These are phyloP conservation scores for Candida ficus DNA, from an alignment of 805 yeast species.

Conservation along the genomic window DNA sequence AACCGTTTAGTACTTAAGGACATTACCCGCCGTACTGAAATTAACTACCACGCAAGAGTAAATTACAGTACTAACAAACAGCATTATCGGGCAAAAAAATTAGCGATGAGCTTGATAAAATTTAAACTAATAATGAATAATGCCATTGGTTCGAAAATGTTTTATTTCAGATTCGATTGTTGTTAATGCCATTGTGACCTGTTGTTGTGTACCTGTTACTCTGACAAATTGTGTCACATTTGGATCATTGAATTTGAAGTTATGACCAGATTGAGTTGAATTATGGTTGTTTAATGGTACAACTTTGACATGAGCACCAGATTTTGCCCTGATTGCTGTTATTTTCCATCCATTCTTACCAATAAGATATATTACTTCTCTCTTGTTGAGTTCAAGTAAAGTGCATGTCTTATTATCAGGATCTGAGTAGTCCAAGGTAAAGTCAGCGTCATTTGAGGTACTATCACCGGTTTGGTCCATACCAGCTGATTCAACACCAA, in stretches of 20 bases:
- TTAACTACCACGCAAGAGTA: slow-evolving; percentile 14
- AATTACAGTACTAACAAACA: slow-evolving; percentile 11
- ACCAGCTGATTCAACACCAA: background rate
- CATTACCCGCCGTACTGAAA: slow-evolving; percentile 16
- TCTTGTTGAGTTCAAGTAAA: slow-evolving; percentile 21
- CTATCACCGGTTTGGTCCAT: background rate
- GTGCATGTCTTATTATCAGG: background rate
- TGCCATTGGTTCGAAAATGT: slow-evolving; percentile 14
- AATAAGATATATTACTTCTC: slow-evolving; percentile 37
- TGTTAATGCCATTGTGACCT: slow-evolving; percentile 24
- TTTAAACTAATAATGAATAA: slow-evolving; percentile 4
- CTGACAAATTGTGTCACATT: slow-evolving; percentile 26
- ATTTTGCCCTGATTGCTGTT: slow-evolving; percentile 27
- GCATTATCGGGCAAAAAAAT: background rate
- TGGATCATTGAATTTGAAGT: slow-evolving; percentile 10
- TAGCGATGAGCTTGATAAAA: background rate
- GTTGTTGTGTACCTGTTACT: slow-evolving; percentile 26
- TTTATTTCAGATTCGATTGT: slow-evolving; percentile 24
- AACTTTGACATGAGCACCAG: slow-evolving; percentile 36
- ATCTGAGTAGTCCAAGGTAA: background rate
- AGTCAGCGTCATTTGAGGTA: no score
- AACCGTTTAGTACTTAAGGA: slow-evolving; percentile 5
- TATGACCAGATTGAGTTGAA: background rate
- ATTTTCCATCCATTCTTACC: slow-evolving; percentile 40
- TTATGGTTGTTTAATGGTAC: slow-evolving; percentile 29